Evolutionary conservation across 1,139 yeast genomes (phyloP), one percentile per base, ranked within the genome.

Genomic region (Nakaseomyces glabratus): DNA sequence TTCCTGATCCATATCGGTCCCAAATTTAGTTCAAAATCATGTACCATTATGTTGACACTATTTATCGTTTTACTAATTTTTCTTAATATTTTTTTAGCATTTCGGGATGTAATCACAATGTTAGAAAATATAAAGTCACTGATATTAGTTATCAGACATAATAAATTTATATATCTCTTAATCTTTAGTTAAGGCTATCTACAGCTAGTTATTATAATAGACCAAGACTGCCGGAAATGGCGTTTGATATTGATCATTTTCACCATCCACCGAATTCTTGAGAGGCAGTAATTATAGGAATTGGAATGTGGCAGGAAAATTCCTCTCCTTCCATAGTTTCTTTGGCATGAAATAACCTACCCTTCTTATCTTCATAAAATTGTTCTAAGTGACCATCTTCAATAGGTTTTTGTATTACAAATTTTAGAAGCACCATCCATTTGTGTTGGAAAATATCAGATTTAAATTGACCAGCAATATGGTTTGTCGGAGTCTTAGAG

Each of bases 241-340:
- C n/a, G n/a, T n/a, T n/a, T n/a, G n/a, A 19, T 19, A 19, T 19
- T 19, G 9, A 19, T 7, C 7, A 19, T 7, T 7, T 24, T 35
- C 48, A 42, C 66, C 66, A 44, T 38, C 64, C 58, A 42, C 57
- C 60, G 48, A 52, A 46, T 46, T 53, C 51, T 35, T 57, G 37
- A 37, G 57, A 47, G 39, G 57, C 40, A 37, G 63, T 56, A 37
- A 62, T 36, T 1, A 62, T 46, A 12, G 46, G 43, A 1, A 63
- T 14, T 4, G 66, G 65, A 4, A 63, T 38, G 33, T 56, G 52
- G 24, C 62, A 57, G 6, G 49, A 42, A 37, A 63, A 63, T 24
- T 57, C 62, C 19, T 47, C 50, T 3, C 68, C 67, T 16, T 50
- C 57, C 9, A 62, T 20, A 20, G 40, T 45, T 20, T 60, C 61